Evolutionary conservation across 192 early-diverging fungal species (phyloP), one percentile per base, ranked within the genome.

Genomic region (Coemansia pectinata): DNA sequence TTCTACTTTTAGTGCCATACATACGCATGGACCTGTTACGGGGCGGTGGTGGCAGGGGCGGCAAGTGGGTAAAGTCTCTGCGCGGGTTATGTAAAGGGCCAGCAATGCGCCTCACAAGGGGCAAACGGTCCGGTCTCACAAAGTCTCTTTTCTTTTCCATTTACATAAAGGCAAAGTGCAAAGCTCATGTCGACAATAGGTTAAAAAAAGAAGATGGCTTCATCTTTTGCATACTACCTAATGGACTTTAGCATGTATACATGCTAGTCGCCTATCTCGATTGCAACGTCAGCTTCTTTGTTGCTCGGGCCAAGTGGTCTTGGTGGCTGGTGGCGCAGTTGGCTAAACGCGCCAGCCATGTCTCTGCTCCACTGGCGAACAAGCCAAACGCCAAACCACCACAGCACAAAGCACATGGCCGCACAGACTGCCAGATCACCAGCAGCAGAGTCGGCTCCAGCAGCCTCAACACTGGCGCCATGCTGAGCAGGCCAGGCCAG

Each of bases 41-140:
- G 14, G 53, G 27, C 5, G 25, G 52, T 12, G 79, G 79, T n/a
- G 74, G 79, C 34, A 81, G 39, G 11, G 79, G 79, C 10, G 79
- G 79, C 61, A 76, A 17, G 38, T 50, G 59, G 5, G 48, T 39
- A 55, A 70, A 72, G 39, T 73, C 62, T 10, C 71, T 57, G 31
- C n/a, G 52, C 23, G 73, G 62, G 34, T 76, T 65, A 14, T 53
- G 66, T 17, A 68, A 33, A 0, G 67, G 63, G 0, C 69, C 73
- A 12, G 67, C 73, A 15, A 81, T 59, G 10, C 78, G 73, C 15
- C 66, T 45, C 59, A 36, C 45, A 36, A 38, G 58, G 11, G 34
- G 34, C 53, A 57, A 29, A 31, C 53, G 53, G 27, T 57, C 53
- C 11, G 53, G 53, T 15, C 53, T n/a, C 53, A 57, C 53, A 48